phyloP scores from a whole-genome alignment of 345 rosid genomes.

The Nephelium lappaceum region DNA sequence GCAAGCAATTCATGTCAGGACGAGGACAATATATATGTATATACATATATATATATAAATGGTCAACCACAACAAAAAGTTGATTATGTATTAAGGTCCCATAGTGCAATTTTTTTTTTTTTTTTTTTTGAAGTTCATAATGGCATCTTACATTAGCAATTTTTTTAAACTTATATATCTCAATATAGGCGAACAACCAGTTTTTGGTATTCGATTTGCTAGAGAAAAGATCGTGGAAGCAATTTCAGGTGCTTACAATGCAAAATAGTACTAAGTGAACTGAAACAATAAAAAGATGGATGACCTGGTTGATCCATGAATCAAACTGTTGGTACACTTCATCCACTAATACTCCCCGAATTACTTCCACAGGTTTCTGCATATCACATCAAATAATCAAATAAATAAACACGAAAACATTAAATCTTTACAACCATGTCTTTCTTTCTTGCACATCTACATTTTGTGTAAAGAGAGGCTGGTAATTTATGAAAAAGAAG shows the following conservation, averaged over 20 bases:
- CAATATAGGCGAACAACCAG: too few species aligned
- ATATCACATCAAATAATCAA: constrained; percentile 3
- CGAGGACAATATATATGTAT: neutral
- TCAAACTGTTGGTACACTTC: constrained; percentile 81
- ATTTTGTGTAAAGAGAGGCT: too few species aligned
- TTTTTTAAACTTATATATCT: neutral
- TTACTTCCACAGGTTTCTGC: constrained; percentile 61
- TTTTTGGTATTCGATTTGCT: too few species aligned
- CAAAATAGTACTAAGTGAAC: too few species aligned
- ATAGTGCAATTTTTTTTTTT: neutral
- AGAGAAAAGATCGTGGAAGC: too few species aligned
- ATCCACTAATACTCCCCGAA: constrained; percentile 64
- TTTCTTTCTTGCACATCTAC: too few species aligned
- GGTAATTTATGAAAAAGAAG: neutral
- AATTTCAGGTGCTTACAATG: neutral
- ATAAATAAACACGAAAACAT: too few species aligned
- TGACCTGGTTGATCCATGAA: constrained; percentile 84
- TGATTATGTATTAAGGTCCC: neutral
- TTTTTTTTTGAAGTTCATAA: neutral
- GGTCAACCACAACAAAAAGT: neutral
- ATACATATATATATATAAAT: too few species aligned
- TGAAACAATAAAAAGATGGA: neutral
- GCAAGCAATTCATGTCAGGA: neutral
- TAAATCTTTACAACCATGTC: too few species aligned
- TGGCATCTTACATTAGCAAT: neutral